phyloP scores from a whole-genome alignment of 139 green algal species.

The Diplosphaera chodatii region DNA sequence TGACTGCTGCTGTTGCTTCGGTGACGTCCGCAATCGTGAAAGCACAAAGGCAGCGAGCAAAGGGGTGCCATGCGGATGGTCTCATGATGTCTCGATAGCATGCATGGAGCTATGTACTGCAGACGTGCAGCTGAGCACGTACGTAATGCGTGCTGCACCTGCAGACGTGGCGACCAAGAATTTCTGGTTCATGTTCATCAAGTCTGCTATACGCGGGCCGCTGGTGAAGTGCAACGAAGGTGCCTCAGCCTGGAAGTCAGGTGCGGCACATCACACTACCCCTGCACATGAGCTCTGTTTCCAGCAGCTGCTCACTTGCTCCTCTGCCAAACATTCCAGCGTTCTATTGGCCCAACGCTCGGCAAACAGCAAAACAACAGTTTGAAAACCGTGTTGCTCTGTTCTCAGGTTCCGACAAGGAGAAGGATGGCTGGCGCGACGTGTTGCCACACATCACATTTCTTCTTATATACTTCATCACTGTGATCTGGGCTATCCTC shows the following conservation, averaged over 20 bases:
- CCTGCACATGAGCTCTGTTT: too few species aligned
- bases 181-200: neutral
- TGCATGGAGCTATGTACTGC: neutral
- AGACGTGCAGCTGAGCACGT: too few species aligned
- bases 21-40: too few species aligned
- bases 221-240: neutral
- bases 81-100: too few species aligned
- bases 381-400: neutral
- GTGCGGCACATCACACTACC: neutral
- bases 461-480: neutral
- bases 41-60: too few species aligned
- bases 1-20: too few species aligned
- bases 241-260: neutral
- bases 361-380: neutral
- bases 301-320: too few species aligned
- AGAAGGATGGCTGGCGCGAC: neutral
- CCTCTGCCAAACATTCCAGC: too few species aligned
- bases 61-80: too few species aligned
- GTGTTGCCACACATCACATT: neutral
- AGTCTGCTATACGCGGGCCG: neutral
- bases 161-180: neutral
- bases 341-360: too few species aligned
- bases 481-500: neutral
- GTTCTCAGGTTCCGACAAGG: neutral
- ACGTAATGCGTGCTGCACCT: neutral